Evolutionary conservation across 169 alveolate species (phyloP), one percentile per base, ranked within the genome.

Genomic region (Cryptosporidium baileyi): DNA sequence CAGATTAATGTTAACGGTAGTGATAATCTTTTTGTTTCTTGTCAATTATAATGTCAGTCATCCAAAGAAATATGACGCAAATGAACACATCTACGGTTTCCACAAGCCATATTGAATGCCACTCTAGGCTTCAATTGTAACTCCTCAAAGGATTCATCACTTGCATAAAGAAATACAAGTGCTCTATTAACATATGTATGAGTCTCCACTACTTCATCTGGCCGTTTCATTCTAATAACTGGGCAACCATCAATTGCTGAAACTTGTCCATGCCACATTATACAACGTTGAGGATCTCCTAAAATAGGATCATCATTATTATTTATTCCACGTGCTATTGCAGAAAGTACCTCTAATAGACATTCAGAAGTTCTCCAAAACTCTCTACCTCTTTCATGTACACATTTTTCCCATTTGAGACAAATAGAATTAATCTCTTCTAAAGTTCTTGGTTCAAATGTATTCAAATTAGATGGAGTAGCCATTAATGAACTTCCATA

Each of bases 81-180:
- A 80, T 92, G 93, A 63, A 95, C 91, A 63, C 98, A 95, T 91
- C 93, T 85, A 32, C 89, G 88, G 80, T 95, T 92, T 24, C 96
- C 96, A 79, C 98, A 95, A 51, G 94, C 96, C 97, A 94, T 95
- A 34, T 92, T 82, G 67, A 95, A 94, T 6, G 98, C 95, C 61
- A 90, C 92, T 82, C 92, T 91, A 3, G 94, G 94, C 63, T 89
- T 92, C 85, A 91, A 90, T 81, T 95, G 96, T 63, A 95, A 80
- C 81, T 92, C 94, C 88, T 92, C 94, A 90, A 93, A 95, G 43
- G 96, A 92, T 61, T 94, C 97, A 88, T 93, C 95, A 80, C 94
- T 97, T 92, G 90, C 79, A 65, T 92, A 95, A 22, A 95, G 93
- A 88, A 95, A 94, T 40, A 92, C 97, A 63, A 95, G 92, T 63